Conservation (phyloP, 805 yeast genomes). For the Sungouiella thailandica region DNA sequence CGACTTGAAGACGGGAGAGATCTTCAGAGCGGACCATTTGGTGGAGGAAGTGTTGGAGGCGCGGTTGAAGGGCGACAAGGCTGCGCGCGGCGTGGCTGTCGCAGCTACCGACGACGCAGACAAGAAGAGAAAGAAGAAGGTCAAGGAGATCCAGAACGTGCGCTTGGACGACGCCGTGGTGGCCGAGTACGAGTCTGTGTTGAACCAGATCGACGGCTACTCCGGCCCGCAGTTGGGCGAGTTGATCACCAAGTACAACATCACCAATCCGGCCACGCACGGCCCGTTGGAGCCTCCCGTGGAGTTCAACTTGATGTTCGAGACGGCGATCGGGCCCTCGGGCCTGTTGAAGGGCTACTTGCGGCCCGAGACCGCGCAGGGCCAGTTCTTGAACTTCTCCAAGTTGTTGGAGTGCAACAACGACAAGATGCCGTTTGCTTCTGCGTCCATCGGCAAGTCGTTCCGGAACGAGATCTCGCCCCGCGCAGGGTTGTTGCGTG, state of each 20-base stretch:
- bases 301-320: conserved; percentile 98
- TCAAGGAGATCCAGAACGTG: conserved; percentile 87
- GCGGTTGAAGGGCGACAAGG: conserved; percentile 93
- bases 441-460: conserved; percentile 97
- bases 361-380: conserved; percentile 99
- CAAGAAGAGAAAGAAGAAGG: conserved; percentile 70
- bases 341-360: conserved; percentile 93
- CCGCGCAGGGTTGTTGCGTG: conserved; percentile 94
- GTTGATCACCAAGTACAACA: conserved; percentile 74
- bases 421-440: conserved; percentile 98
- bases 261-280: conserved; percentile 88
- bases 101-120: conserved; percentile 54
- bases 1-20: conserved; percentile 93
- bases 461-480: conserved; percentile 99
- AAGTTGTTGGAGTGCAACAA: conserved; percentile 93
- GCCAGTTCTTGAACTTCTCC: conserved; percentile 93
- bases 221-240: conserved; percentile 92
- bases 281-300: conserved; percentile 83
- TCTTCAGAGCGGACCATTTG: conserved; percentile 96
- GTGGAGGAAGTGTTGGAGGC: conserved; percentile 97
- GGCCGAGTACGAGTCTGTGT: conserved; percentile 74
- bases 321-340: conserved; percentile 98
- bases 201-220: conserved; percentile 93
- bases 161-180: conserved; percentile 79
- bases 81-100: conserved; percentile 78